These are phyloP conservation scores for Metschnikowia lunata DNA, from an alignment of 805 yeast genomes.

Conservation along the genomic window DNA sequence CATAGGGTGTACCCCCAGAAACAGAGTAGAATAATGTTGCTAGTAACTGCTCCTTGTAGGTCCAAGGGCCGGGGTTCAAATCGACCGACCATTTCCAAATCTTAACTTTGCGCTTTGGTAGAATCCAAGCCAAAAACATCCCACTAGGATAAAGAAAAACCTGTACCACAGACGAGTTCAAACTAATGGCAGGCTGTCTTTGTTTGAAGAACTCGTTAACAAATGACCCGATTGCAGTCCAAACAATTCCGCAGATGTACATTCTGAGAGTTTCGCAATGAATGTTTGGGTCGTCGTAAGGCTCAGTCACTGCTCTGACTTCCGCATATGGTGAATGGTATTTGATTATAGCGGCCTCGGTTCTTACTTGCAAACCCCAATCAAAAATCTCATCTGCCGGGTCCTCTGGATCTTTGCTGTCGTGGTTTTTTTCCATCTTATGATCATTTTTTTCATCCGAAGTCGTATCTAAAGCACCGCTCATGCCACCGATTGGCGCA, in stretches of 20 bases:
- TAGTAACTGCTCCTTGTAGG: slow-evolving; percentile 56
- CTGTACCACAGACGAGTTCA: slow-evolving; percentile 52
- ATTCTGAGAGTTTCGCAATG: slow-evolving; percentile 52
- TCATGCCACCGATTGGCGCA: background rate
- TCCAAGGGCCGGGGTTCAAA: slow-evolving; percentile 60
- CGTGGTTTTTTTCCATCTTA: slow-evolving; percentile 6
- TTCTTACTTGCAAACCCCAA: slow-evolving; percentile 32
- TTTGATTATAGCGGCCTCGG: slow-evolving; percentile 36
- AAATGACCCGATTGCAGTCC: slow-evolving; percentile 53
- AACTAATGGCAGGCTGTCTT: slow-evolving; percentile 50
- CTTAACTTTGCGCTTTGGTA: slow-evolving; percentile 41
- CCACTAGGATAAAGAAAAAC: slow-evolving; percentile 62
- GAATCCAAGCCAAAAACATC: slow-evolving; percentile 31
- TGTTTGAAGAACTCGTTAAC: slow-evolving; percentile 55
- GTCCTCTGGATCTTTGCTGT: background rate
- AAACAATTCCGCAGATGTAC: slow-evolving; percentile 47
- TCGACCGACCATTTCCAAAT: slow-evolving; percentile 38
- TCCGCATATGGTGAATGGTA: slow-evolving; percentile 52
- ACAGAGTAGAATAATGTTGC: slow-evolving; percentile 52
- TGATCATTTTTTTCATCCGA: slow-evolving; percentile 1
- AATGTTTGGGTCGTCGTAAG: slow-evolving; percentile 46
- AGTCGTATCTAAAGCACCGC: background rate
- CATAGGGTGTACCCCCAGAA: slow-evolving; percentile 46
- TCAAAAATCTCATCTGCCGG: slow-evolving; percentile 15
- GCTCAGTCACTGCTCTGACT: slow-evolving; percentile 58